These are phyloP conservation scores for Mycena alexandri DNA, from an alignment of 768 basidiomycete species.

Conservation along the genomic window DNA sequence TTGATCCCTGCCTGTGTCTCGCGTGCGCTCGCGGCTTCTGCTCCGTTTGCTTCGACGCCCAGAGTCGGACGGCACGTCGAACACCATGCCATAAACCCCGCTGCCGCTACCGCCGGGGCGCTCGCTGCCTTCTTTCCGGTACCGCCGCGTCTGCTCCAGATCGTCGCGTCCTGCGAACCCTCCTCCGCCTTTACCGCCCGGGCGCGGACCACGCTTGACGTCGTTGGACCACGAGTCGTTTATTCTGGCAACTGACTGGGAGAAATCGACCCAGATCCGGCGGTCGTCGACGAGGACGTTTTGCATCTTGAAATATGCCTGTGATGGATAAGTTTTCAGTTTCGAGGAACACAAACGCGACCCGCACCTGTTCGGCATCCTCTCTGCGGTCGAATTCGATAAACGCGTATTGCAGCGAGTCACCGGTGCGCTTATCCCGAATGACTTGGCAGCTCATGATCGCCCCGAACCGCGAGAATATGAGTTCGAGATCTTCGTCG, in stretches of 20 bases:
- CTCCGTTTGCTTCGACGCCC: constrained; percentile 63
- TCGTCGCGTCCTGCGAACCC: constrained; percentile 82
- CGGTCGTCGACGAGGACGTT: constrained; percentile 98
- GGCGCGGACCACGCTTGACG: constrained; percentile 63
- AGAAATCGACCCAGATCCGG: constrained; percentile 99
- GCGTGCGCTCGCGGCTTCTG: constrained; percentile 61
- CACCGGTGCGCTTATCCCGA: constrained; percentile 94
- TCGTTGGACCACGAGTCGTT: constrained; percentile 89
- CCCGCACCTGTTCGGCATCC: constrained; percentile 89
- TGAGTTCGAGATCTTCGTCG: constrained; percentile 96
- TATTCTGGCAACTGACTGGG: constrained; percentile 93
- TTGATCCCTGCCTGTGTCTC: constrained; percentile 45
- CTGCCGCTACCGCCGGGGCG: constrained; percentile 41
- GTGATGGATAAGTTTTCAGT: constrained; percentile 3
- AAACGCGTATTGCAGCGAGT: constrained; percentile 97
- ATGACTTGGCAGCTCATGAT: constrained; percentile 99
- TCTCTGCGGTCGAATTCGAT: constrained; percentile 97
- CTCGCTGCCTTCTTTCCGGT: constrained; percentile 62
- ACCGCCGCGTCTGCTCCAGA: constrained; percentile 78
- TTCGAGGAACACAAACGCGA: neutral
- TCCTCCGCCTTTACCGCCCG: constrained; percentile 48
- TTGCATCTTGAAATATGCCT: constrained; percentile 99
- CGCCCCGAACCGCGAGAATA: constrained; percentile 94
- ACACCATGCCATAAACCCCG: constrained; percentile 91
- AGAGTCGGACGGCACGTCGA: constrained; percentile 70